Evolutionary conservation across 1,284 basidiomycete genomes (phyloP).

Genomic region (Fomitiporia mediterranea): DNA sequence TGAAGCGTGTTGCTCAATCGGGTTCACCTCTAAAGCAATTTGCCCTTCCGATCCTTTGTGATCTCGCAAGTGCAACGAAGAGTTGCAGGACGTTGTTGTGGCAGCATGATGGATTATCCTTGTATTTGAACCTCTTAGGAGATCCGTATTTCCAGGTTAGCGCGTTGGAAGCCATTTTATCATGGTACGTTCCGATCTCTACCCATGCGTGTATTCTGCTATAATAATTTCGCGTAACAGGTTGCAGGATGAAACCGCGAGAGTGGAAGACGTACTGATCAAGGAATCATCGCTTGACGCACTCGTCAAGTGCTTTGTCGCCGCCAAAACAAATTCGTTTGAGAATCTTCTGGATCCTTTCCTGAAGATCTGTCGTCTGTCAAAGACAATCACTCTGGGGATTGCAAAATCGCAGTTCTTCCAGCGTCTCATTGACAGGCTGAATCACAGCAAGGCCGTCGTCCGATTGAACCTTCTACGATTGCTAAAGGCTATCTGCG

Average conservation of each 20-base stretch:
- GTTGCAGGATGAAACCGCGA: constrained; percentile 91
- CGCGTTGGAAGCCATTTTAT: constrained; percentile 85
- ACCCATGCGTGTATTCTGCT: neutral
- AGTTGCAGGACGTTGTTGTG: constrained; percentile 82
- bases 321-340: constrained; percentile 87
- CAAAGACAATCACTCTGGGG: constrained; percentile 67
- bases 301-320: constrained; percentile 80
- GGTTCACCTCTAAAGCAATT: constrained; percentile 94
- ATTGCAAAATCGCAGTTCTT: constrained; percentile 84
- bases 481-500: constrained; percentile 82
- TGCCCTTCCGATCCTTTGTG: constrained; percentile 93
- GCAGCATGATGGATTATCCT: constrained; percentile 78
- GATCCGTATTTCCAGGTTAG: constrained; percentile 97
- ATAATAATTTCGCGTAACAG: constrained; percentile 33
- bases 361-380: constrained; percentile 85
- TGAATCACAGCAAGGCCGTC: constrained; percentile 78
- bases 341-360: constrained; percentile 93
- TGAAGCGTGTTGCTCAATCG: constrained; percentile 83
- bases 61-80: constrained; percentile 90
- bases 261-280: constrained; percentile 86
- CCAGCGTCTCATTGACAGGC: constrained; percentile 81
- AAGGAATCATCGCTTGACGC: constrained; percentile 66
- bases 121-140: constrained; percentile 83
- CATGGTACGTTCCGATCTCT: constrained; percentile 60
- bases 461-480: constrained; percentile 87